Percentiles rank a stretch among this genome's conserved stretches.
Evolutionary conservation across 2,329 filamentous ascomycete genomes (phyloP).

Genomic region (Verticillium tricorpus): DNA sequence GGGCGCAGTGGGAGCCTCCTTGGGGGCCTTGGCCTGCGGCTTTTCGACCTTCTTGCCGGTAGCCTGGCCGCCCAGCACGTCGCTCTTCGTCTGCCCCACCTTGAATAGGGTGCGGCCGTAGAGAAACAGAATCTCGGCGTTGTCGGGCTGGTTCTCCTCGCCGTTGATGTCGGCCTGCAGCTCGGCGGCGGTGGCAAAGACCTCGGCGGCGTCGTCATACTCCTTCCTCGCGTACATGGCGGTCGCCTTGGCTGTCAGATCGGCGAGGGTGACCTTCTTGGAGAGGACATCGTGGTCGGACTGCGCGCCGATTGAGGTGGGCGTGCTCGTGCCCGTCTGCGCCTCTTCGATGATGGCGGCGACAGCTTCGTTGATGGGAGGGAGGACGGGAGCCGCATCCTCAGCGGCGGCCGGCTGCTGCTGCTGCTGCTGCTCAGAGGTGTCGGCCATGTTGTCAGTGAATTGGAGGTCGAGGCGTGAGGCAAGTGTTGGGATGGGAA

Average conservation of each 20-base stretch:
- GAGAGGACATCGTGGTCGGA: constrained; percentile 42
- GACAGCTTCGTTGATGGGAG: constrained; percentile 3
- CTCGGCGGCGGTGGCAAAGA: constrained; percentile 84
- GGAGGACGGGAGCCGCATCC: constrained; percentile 11
- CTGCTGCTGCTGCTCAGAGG: constrained; percentile 17
- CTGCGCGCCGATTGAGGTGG: constrained; percentile 8
- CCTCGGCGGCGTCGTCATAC: constrained; percentile 78
- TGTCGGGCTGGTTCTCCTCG: constrained; percentile 75
- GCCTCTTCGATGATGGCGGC: constrained; percentile 1
- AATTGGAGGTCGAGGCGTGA: neutral
- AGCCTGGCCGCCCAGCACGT: constrained; percentile 83
- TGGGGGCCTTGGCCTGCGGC: constrained; percentile 27
- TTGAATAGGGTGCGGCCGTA: constrained; percentile 94
- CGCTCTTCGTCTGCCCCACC: constrained; percentile 88
- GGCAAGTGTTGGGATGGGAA: neutral
- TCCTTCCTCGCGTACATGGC: constrained; percentile 87
- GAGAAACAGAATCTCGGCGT: constrained; percentile 89
- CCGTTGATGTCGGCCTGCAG: constrained; percentile 89
- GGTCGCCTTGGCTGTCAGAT: constrained; percentile 75
- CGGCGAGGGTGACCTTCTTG: constrained; percentile 63
- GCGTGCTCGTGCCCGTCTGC: constrained; percentile 4
- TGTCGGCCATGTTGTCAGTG: constrained; percentile 20
- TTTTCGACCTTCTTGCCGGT: constrained; percentile 39
- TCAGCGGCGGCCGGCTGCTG: constrained; percentile 12
- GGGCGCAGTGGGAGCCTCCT: constrained; percentile 26